These are phyloP conservation scores for Globisporangium alternatum DNA, from an alignment of 352 stramenopile genomes.

Conservation along the genomic window DNA sequence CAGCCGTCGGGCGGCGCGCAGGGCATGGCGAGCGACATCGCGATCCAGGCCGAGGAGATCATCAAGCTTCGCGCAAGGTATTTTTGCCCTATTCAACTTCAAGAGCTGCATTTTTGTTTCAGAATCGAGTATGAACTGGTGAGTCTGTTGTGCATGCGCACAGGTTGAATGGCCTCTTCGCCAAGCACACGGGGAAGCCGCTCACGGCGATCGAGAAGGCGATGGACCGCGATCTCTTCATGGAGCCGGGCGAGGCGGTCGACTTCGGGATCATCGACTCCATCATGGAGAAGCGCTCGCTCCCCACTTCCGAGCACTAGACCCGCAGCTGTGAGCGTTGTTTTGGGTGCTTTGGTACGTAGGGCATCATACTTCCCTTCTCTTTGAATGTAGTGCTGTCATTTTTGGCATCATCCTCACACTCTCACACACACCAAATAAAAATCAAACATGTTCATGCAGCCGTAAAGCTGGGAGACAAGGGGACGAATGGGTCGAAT, in stretches of 20 bases:
- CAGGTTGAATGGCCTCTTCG: conserved; percentile 78
- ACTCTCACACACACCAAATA: not conserved
- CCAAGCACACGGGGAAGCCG: conserved; percentile 67
- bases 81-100: not conserved
- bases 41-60: conserved; percentile 98
- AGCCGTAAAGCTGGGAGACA: not conserved
- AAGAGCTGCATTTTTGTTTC: not conserved
- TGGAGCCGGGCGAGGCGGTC: conserved; percentile 68
- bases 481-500: not conserved
- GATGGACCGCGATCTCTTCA: conserved; percentile 87
- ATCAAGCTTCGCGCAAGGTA: conserved; percentile 88
- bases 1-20: conserved; percentile 95
- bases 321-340: not conserved
- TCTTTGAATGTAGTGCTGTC: not conserved
- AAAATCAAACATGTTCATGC: not conserved
- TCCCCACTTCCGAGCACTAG: conserved; percentile 14
- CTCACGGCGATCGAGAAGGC: conserved; percentile 81
- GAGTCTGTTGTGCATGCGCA: not conserved
- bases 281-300: conserved; percentile 65
- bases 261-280: conserved; percentile 85
- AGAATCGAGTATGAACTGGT: conserved; percentile 16
- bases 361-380: not conserved
- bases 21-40: conserved; percentile 97
- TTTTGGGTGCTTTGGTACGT: not conserved
- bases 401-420: not conserved